Percentiles rank a stretch among this genome's conserved stretches.
These are phyloP conservation scores for Cyclostephanos invisitatus DNA, from an alignment of 108 stramenopile genomes.

Conservation along the genomic window DNA sequence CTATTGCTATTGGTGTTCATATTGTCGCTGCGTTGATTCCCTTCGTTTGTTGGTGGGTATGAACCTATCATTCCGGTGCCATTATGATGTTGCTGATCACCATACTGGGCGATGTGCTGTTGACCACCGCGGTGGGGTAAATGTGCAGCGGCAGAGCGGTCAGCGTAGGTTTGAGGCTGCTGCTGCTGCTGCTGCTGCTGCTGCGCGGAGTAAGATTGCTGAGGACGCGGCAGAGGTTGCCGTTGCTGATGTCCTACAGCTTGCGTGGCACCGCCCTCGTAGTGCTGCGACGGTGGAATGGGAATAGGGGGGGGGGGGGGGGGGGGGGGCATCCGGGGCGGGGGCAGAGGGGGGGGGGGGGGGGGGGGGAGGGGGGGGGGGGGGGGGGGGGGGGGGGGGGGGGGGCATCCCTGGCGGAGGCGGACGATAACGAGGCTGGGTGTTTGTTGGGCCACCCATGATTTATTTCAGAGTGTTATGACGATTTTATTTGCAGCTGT, in stretches of 20 bases:
- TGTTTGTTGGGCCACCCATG: slow-evolving; percentile 48
- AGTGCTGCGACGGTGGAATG: not conserved
- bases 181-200: slow-evolving; percentile 30
- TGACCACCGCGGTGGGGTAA: slow-evolving; percentile 20
- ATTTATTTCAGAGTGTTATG: no score
- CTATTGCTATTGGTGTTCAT: not conserved
- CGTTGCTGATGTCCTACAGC: slow-evolving; percentile 21
- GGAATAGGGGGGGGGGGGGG: slow-evolving; percentile 30
- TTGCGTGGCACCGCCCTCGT: not conserved
- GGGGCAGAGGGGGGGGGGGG: slow-evolving; percentile 39
- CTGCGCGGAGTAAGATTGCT: slow-evolving; percentile 21
- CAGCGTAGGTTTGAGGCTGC: slow-evolving; percentile 30
- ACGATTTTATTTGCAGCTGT: no score
- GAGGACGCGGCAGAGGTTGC: slow-evolving; percentile 21
- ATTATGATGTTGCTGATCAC: slow-evolving; percentile 2
- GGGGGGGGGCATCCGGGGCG: slow-evolving; percentile 40
- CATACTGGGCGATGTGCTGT: not conserved
- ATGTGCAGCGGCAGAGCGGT: slow-evolving; percentile 37
- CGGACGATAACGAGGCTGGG: slow-evolving; percentile 41
- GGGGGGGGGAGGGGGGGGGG: slow-evolving; percentile 40
- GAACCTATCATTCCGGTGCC: not conserved
- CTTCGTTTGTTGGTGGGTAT: not conserved
- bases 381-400: slow-evolving; percentile 40
- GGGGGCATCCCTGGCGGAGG: slow-evolving; percentile 45
- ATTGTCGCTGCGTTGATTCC: not conserved